Conservation (phyloP, 306 rosid genomes). For the Glycine tomentella region DNA sequence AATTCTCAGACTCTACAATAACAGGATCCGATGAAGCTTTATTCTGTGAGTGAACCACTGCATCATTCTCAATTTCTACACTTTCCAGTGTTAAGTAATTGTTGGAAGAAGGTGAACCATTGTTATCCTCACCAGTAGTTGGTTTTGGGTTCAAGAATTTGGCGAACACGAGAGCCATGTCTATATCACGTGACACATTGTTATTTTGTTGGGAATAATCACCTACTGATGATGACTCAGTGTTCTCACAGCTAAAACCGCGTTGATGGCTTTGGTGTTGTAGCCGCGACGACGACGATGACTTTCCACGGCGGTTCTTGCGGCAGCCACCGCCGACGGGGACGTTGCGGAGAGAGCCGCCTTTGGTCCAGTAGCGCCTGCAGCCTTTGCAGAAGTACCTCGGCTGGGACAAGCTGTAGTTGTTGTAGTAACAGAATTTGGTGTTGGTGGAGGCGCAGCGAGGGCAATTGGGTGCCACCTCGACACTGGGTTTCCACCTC, state of each 20-base stretch:
- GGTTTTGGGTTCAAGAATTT: constrained; percentile 64
- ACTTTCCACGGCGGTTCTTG: constrained; percentile 62
- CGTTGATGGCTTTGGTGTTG: background rate
- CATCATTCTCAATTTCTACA: constrained; percentile 36
- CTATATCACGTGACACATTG: constrained; percentile 59
- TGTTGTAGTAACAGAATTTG: constrained; percentile 96
- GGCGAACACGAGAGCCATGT: constrained; percentile 81
- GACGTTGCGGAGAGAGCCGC: constrained; percentile 84
- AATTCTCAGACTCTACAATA: background rate
- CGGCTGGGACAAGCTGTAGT: constrained; percentile 95
- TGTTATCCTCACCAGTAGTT: constrained; percentile 9
- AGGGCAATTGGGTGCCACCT: constrained; percentile 83
- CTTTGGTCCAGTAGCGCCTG: constrained; percentile 94
- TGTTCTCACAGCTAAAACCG: background rate
- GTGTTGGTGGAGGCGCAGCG: constrained; percentile 92
- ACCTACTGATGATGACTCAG: background rate
- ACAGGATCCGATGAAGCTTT: background rate
- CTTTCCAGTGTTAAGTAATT: constrained; percentile 40
- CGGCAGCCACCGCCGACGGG: constrained; percentile 89
- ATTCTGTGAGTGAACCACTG: constrained; percentile 8
- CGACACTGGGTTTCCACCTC: constrained; percentile 67
- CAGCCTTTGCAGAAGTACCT: constrained; percentile 89
- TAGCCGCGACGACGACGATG: constrained; percentile 14
- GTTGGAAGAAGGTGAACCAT: constrained; percentile 33
- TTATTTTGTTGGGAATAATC: background rate